Percentiles rank a stretch among this genome's conserved stretches.
These are phyloP conservation scores for Tylopilus sp. DNA, from an alignment of 768 basidiomycete genomes.

Conservation along the genomic window DNA sequence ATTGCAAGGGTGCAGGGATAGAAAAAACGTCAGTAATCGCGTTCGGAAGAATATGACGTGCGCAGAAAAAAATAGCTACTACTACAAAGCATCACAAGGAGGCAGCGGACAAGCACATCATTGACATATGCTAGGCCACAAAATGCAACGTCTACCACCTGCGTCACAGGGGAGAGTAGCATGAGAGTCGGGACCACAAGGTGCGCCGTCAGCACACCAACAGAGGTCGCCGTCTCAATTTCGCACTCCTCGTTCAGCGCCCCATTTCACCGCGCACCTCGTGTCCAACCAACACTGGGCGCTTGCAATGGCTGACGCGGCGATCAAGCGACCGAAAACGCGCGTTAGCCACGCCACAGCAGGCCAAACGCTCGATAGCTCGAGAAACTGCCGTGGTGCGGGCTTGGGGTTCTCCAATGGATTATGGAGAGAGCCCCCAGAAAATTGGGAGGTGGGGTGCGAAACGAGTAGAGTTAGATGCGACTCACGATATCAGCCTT, in stretches of 20 bases:
- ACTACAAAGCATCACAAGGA: conserved; percentile 51
- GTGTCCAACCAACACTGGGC: conserved; percentile 80
- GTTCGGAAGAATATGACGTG: conserved; percentile 33
- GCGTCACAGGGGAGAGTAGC: conserved; percentile 65
- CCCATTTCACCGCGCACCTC: conserved; percentile 94
- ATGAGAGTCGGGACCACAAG: conserved; percentile 24
- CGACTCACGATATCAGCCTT: conserved; percentile 97
- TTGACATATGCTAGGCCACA: conserved; percentile 58
- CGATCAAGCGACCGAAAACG: conserved; percentile 95
- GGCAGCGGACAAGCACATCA: conserved; percentile 49
- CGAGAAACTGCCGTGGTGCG: conserved; percentile 74
- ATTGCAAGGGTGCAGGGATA: conserved; percentile 42
- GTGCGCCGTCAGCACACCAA: conserved; percentile 26
- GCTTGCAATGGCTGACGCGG: conserved; percentile 69
- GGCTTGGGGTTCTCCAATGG: conserved; percentile 92
- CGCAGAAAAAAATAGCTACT: conserved; percentile 27
- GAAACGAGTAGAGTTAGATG: conserved; percentile 85
- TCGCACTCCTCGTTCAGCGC: conserved; percentile 96
- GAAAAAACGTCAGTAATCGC: conserved; percentile 61
- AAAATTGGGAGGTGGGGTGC: conserved; percentile 92
- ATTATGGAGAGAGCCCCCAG: conserved; percentile 95
- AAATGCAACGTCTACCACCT: conserved; percentile 45
- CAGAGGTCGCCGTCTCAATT: conserved; percentile 34
- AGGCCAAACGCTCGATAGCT: conserved; percentile 79
- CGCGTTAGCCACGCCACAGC: conserved; percentile 71